Base-by-base conservation (phyloP, 2,329 filamentous ascomycete genomes). In the Cladosporium phlei region DNA sequence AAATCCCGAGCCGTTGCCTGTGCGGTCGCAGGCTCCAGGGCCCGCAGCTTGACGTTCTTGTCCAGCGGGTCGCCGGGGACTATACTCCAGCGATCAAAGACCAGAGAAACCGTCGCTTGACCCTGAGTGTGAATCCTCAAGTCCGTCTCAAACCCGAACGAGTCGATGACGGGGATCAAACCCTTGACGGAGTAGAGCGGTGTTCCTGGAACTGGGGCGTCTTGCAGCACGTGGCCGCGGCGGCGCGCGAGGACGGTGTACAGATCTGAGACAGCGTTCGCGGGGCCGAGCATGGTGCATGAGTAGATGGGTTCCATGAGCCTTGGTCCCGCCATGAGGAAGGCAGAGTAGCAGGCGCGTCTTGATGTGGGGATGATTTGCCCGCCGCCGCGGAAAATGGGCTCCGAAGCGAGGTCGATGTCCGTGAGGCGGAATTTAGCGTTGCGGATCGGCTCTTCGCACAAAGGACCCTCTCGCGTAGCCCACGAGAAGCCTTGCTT, bases 391-490 rank as follows among this genome's bases (percentile, higher is more conserved):
- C 93, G 82, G 75, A 89, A 95, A 62, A 98, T 97, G 42, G 91
- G 86, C 69, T 97, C 89, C 42, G 82, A 77, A 9, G 90, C 91
- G 16, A 98, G 77, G 32, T 85, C 76, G 45, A 95, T 81, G 63
- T 97, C 91, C 52, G 90, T 97, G 61, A 98, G 82, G 64, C 90
- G 88, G 78, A 98, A 98, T 64, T 95, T 96, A 58, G 88, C 88
- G 69, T 98, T 98, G 58, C 93, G 90, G 62, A 98, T 97, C 25
- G 93, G 93, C 73, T 98, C 93, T 84, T 98, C 93, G 66, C 93
- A 97, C 20, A 98, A 75, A 14, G 93, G 93, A 1, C 93, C 93
- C 78, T 98, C 93, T 53, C 93, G 78, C 24, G 90, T 88, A 39
- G 88, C 93, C 93, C 93, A 98, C 65, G 85, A 89, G 69, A 98